Conservation (phyloP, 2,329 filamentous ascomycete genomes). For the Lachnellula suecica region DNA sequence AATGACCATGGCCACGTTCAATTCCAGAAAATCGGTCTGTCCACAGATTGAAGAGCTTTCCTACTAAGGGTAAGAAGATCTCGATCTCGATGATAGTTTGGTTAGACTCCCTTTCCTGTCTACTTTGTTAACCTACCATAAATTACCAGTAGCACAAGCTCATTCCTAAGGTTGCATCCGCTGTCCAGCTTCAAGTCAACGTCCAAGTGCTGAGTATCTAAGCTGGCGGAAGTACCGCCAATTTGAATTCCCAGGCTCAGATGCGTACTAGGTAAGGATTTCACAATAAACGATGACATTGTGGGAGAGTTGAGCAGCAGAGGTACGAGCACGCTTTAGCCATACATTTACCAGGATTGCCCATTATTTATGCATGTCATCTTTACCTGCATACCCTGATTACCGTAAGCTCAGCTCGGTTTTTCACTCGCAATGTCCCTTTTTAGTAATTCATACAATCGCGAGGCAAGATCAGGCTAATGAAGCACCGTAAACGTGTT, state of each 20-base stretch:
- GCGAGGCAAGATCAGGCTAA: not conserved
- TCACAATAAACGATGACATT: not conserved
- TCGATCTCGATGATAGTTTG: too few relatives aligned
- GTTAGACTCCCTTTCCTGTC: too few relatives aligned
- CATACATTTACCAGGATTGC: not conserved
- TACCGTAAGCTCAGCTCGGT: not conserved
- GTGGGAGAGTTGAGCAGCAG: too few relatives aligned
- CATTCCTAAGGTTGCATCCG: too few relatives aligned
- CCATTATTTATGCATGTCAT: not conserved
- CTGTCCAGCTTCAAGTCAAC: not conserved
- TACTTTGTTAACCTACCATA: too few relatives aligned
- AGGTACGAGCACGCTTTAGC: not conserved
- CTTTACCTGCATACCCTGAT: not conserved
- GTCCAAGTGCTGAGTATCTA: not conserved
- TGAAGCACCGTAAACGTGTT: not conserved
- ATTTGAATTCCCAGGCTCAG: too few relatives aligned
- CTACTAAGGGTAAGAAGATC: too few relatives aligned
- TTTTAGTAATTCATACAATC: not conserved
- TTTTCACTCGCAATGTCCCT: not conserved
- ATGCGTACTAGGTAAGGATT: not conserved
- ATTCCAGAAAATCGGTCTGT: conserved; percentile 7
- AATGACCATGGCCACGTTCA: not conserved
- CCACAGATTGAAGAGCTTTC: not conserved
- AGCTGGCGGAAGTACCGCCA: too few relatives aligned
- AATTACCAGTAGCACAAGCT: too few relatives aligned